Conservation (phyloP, 1,284 basidiomycete species). For the Malassezia yamatoensis region DNA sequence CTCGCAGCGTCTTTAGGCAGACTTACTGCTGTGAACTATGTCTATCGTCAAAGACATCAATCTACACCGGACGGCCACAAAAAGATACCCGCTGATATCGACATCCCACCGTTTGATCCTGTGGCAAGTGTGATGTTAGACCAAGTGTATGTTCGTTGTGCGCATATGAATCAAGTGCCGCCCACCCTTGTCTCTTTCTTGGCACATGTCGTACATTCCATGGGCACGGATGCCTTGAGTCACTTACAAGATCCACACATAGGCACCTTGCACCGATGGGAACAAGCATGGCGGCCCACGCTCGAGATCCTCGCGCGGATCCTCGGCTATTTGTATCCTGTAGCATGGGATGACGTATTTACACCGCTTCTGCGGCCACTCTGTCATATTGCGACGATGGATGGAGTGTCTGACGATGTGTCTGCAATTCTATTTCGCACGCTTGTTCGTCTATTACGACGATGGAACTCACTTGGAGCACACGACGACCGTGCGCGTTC, state of each 20-base stretch:
- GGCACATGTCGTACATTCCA: constrained; percentile 16
- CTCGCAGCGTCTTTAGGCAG: constrained; percentile 12
- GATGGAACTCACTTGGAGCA: not conserved
- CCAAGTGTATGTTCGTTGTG: constrained; percentile 1
- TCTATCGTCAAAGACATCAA: not conserved
- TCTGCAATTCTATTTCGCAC: constrained; percentile 3
- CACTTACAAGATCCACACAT: not conserved
- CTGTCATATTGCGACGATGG: constrained; percentile 14
- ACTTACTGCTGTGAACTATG: constrained; percentile 8
- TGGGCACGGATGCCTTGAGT: constrained; percentile 6
- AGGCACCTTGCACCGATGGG: not conserved
- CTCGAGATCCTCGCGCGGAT: constrained; percentile 1
- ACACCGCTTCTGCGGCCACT: constrained; percentile 10
- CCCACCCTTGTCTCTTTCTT: constrained; percentile 3
- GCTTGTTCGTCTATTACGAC: constrained; percentile 1
- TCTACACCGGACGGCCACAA: not conserved
- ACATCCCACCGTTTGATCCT: constrained; percentile 13
- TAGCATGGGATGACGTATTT: constrained; percentile 3
- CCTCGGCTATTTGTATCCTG: not conserved
- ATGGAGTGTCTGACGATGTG: constrained; percentile 14
- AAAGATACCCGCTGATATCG: not conserved
- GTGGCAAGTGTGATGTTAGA: constrained; percentile 4
- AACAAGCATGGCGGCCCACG: constrained; percentile 8
- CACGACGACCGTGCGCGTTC: not conserved
- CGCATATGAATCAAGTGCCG: not conserved